A percentile compares a stretch with the other conserved stretches of the same genome.
phyloP scores from a whole-genome alignment of 371 early-diverging fungal species.

The Apophysomyces elegans region DNA sequence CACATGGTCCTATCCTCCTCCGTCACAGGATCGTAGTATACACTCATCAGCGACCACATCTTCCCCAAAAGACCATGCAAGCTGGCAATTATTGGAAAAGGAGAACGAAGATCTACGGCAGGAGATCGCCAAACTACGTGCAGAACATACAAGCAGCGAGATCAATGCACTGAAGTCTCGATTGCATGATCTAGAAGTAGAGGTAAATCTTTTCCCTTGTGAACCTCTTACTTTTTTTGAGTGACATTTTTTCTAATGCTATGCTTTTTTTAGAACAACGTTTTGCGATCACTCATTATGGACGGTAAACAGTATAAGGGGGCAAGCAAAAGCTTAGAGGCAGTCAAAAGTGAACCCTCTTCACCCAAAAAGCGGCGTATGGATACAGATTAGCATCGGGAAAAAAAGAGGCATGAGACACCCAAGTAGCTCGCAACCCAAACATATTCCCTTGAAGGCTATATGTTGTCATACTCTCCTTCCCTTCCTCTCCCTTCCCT shows the following conservation, averaged over 20 bases:
- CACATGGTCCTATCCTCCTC: constrained; percentile 14
- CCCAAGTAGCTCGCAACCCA: neutral
- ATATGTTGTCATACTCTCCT: neutral
- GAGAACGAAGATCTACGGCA: constrained; percentile 22
- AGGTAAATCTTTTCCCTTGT: constrained; percentile 22
- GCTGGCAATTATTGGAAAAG: constrained; percentile 17
- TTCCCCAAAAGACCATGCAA: constrained; percentile 11
- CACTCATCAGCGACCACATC: constrained; percentile 7
- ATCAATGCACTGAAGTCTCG: constrained; percentile 21
- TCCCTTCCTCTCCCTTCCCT: neutral
- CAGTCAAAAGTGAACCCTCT: neutral
- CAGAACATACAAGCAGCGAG: constrained; percentile 9
- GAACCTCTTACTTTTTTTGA: neutral
- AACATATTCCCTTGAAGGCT: neutral
- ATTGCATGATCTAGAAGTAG: constrained; percentile 38
- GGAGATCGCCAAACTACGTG: constrained; percentile 18
- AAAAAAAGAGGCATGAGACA: too few species aligned
- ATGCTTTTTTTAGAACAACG: constrained; percentile 24
- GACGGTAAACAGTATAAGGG: constrained; percentile 10
- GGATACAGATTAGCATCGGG: neutral
- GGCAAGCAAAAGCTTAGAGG: neutral
- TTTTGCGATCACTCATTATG: constrained; percentile 28
- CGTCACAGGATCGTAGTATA: constrained; percentile 7
- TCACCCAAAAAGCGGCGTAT: neutral
- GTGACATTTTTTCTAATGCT: neutral